phyloP scores from a whole-genome alignment of 495 filamentous ascomycete species.

The Cairneyella variabilis region DNA sequence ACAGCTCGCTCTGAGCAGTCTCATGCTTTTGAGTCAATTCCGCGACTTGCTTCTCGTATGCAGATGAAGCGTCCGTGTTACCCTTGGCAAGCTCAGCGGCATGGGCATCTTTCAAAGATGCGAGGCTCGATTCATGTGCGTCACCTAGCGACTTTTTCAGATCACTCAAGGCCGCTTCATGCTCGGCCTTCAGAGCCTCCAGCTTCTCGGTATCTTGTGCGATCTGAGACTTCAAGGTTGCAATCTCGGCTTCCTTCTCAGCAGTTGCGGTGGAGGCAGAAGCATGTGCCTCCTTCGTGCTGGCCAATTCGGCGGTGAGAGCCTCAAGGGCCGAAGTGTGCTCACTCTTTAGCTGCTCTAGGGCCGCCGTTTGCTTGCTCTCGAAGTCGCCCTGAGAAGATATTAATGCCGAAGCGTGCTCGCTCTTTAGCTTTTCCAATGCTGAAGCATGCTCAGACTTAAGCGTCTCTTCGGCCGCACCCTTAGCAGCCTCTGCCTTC shows the following conservation, averaged over 20 bases:
- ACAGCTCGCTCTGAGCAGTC: conserved; percentile 36
- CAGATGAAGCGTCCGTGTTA: conserved; percentile 36
- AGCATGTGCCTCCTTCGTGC: conserved; percentile 18
- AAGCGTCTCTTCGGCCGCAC: conserved; percentile 25
- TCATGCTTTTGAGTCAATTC: conserved; percentile 39
- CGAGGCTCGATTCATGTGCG: conserved; percentile 36
- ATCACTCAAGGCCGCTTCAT: conserved; percentile 34
- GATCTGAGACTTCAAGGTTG: conserved; percentile 36
- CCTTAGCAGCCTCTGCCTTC: conserved; percentile 21
- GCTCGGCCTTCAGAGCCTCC: conserved; percentile 17
- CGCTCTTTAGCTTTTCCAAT: conserved; percentile 32
- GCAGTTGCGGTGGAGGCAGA: conserved; percentile 5
- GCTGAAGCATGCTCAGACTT: conserved; percentile 24
- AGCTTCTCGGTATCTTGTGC: conserved; percentile 31
- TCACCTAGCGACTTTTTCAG: conserved; percentile 40
- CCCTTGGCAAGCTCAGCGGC: conserved; percentile 38
- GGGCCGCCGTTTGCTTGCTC: not conserved
- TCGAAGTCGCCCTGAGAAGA: not conserved
- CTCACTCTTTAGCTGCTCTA: conserved; percentile 32
- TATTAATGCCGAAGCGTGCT: conserved; percentile 35
- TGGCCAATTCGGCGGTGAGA: conserved; percentile 28
- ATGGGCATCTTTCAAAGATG: conserved; percentile 40
- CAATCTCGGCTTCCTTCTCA: conserved; percentile 32
- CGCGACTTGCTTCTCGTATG: conserved; percentile 38
- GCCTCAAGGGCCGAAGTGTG: conserved; percentile 37